These are phyloP conservation scores for Prunus salicina DNA, from an alignment of 306 rosid genomes.

Conservation along the genomic window DNA sequence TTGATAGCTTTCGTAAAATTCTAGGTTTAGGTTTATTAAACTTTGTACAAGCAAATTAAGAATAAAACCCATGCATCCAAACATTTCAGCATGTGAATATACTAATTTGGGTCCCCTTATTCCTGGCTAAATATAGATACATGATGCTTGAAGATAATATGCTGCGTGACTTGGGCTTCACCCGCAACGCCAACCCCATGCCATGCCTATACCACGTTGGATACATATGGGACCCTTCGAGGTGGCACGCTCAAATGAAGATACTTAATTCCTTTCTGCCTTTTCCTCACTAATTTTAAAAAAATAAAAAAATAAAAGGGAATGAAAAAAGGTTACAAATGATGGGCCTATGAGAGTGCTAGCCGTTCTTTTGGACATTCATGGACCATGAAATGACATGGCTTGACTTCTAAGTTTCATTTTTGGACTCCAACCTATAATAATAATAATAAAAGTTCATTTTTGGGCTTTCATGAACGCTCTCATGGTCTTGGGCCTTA, in stretches of 20 bases:
- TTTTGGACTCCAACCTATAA: no score
- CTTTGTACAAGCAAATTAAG: neutral
- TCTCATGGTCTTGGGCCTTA: no score
- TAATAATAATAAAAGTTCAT: no score
- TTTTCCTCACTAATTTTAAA: no score
- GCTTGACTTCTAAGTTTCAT: no score
- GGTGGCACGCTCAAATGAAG: neutral
- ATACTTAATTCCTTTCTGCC: neutral
- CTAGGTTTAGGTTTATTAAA: neutral
- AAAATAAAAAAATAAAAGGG: no score
- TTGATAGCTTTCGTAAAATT: neutral
- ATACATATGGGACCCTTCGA: neutral
- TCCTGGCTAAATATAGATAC: neutral
- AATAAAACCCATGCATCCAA: neutral
- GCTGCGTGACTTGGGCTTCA: neutral
- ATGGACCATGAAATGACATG: no score
- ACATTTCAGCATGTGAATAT: neutral
- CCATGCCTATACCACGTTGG: neutral
- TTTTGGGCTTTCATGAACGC: no score
- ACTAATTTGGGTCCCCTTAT: neutral
- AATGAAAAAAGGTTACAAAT: no score
- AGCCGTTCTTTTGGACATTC: no score
- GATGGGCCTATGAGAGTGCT: no score
- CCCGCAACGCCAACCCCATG: neutral
- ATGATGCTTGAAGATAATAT: neutral